Evolutionary conservation across 208 protist genomes (phyloP), one percentile per base, ranked within the genome.

Genomic region (Trypanosoma caninum): DNA sequence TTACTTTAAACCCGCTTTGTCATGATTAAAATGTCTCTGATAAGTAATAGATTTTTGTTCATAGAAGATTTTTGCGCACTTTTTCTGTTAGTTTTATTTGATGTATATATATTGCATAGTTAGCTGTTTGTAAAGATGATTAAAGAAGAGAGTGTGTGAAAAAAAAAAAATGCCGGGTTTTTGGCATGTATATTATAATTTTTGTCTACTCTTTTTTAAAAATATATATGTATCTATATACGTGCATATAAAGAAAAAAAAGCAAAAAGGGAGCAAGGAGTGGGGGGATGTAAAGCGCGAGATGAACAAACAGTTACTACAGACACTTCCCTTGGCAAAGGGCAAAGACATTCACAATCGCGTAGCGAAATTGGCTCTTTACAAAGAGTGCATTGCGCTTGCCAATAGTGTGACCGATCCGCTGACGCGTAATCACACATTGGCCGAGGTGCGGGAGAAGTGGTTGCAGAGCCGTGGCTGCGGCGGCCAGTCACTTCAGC

Each of bases 331-430:
- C 0, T 41, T 95, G 16, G 89, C 89, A 6, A 93, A 92, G 56
- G 89, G 89, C 3, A 87, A 81, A 38, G 89, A 89, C 44, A 74
- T 93, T 23, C 77, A 95, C 53, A 93, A 71, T 64, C 69, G 84
- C 7, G 61, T 68, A 0, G 89, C 86, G 1, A 95, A 95, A 59
- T 56, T 93, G 22, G 81, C 74, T 0, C 65, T 95, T 2, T 95
- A 93, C 64, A 93, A 93, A 61, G 85, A 95, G 55, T 95, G 89
- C 48, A 72, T 95, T 16, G 86, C 85, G 2, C 70, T 95, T 6
- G 89, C 78, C 10, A 61, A 62, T 20, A 69, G 82, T 13, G 74
- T 95, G 22, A 35, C 76, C 2, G 84, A 95, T 63, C 69, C 70
- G 14, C 63, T 90, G 2, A 62, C 86, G n/a, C 84, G 80, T 0